Evolutionary conservation across 306 rosid genomes (phyloP), one percentile per base, ranked within the genome.

Genomic region (Citrullus mucosospermus): DNA sequence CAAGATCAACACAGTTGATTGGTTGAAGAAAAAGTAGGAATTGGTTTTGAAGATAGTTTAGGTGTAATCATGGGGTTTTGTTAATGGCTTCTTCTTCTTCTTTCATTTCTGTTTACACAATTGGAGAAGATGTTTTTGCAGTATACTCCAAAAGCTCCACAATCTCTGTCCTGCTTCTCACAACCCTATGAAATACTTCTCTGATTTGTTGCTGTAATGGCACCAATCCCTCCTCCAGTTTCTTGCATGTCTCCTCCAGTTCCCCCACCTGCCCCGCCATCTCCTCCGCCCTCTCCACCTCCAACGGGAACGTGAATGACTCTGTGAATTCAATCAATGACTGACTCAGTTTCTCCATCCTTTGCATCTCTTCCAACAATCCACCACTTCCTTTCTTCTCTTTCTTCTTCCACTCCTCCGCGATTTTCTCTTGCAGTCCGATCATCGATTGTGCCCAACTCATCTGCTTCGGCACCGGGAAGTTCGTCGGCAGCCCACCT

Each of bases 381-480:
- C 98, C 99, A 8, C 87, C 86, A 0, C 82, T 41, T 0, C 96
- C 92, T 54, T 85, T 93, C 93, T 96, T 96, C 90, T 96, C 99
- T 59, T 91, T 96, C 89, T 89, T 92, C 87, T 90, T 96, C 99
- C 99, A 92, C 67, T 92, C 99, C 83, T 92, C 98, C 0, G 88
- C 84, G 11, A 96, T 90, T 86, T 89, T 96, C 81, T 96, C 99
- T 55, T 96, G 99, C 70, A 96, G 56, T 3, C 84, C 83, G 1
- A 86, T 74, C 90, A 96, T 81, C 8, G 98, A 79, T 51, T 92
- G 98, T 0, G 97, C 97, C 99, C 99, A 96, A 0, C 28, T 59
- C 78, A 90, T 9, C 50, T 91, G 92, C 85, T 88, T 78, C 2
- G 88, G 80, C 7, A 88, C 82, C 1, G 87, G 87, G 28, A 91